Evolutionary conservation across 768 basidiomycete genomes (phyloP).

Genomic region (Bullera alba): DNA sequence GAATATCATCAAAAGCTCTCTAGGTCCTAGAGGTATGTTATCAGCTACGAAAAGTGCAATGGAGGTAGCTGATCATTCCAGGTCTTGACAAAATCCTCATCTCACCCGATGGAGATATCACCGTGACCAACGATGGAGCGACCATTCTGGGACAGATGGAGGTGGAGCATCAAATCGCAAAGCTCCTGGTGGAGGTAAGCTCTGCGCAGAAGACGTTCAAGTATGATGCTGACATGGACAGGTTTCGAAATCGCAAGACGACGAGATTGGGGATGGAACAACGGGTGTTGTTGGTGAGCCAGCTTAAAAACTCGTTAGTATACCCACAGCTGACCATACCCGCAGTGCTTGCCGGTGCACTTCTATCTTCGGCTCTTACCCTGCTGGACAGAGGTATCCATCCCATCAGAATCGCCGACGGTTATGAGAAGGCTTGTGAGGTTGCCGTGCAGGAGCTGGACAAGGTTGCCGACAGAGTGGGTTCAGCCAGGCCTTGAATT

Average conservation of each 20-base stretch:
- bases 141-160: constrained; percentile 98
- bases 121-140: constrained; percentile 97
- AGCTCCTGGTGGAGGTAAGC: constrained; percentile 66
- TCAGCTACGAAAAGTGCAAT: background rate
- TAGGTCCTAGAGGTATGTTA: constrained; percentile 81
- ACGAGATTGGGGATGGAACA: constrained; percentile 98
- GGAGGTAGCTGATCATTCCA: constrained; percentile 41
- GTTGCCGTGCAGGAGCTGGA: constrained; percentile 88
- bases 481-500: constrained; percentile 1
- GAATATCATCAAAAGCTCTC: constrained; percentile 87
- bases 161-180: constrained; percentile 98
- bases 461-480: constrained; percentile 68
- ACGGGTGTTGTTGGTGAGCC: constrained; percentile 95
- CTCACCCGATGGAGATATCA: constrained; percentile 90
- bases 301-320: background rate
- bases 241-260: constrained; percentile 94
- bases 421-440: constrained; percentile 87
- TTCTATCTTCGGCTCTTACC: constrained; percentile 86
- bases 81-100: constrained; percentile 59
- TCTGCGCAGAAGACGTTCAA: background rate
- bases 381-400: constrained; percentile 99
- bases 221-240: constrained; percentile 46
- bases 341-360: constrained; percentile 84
- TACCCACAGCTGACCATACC: background rate
- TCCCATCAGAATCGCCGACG: constrained; percentile 97